Evolutionary conservation across 345 rosid species (phyloP), one percentile per base, ranked within the genome.

Genomic region (Rhodamnia argentea): DNA sequence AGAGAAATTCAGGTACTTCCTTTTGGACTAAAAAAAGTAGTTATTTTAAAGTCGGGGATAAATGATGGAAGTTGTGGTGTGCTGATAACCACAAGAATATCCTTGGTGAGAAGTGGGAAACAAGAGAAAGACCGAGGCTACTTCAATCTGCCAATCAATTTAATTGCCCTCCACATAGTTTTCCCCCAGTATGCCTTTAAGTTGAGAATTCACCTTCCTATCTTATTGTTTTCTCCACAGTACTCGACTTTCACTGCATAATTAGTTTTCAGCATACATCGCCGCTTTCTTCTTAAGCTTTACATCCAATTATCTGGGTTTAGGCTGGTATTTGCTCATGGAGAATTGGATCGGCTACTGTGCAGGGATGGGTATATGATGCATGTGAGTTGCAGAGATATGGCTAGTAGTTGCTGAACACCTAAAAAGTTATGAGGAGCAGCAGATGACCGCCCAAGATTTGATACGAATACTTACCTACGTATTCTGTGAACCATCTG

Each of bases 211-310:
- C 40, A 9, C 78, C 7, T 70, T 18, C 47, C 78, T 18, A 70
- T 70, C 12, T 37, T 37, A 64, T 32, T 70, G 37, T 15, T 70
- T 70, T 70, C 26, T 26, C 47, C 26, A 37, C 24, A 2, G 1
- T 70, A 2, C 24, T 32, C 9, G 44, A 64, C 44, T 70, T 23
- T 18, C 2, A 11, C 26, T 0, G 3, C 47, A 37, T 4, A 4
- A 32, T 70, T 70, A 6, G 24, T 32, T 64, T 64, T 15, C 76
- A 29, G 78, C 78, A 32, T 64, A 64, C 78, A 40, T 64, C 0
- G 2, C 78, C 2, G 0, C 6, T 32, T 64, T 16, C 32, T 64
- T 18, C 44, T 64, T 32, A 9, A 3, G 0, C 24, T 32, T 32
- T 44, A 18, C 4, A 18, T 64, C 78, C 7, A 32, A 32, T 64